Evolutionary conservation across 495 filamentous ascomycete species (phyloP).

Genomic region (Talaromyces wortmannii): DNA sequence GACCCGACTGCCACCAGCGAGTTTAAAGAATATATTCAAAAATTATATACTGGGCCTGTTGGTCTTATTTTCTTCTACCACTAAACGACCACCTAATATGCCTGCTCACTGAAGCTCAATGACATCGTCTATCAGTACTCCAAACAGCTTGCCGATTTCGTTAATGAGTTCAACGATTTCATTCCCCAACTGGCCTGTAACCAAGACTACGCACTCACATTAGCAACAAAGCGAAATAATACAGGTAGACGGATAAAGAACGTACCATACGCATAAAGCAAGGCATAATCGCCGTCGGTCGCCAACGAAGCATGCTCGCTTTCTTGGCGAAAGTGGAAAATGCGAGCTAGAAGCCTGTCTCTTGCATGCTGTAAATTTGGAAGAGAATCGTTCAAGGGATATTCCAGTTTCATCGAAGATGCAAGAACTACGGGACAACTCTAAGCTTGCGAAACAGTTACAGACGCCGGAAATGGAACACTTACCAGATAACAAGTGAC

Average conservation of each 20-base stretch:
- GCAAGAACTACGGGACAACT: slow-evolving; percentile 58
- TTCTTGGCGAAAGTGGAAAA: slow-evolving; percentile 75
- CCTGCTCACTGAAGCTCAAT: slow-evolving; percentile 52
- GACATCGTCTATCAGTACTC: slow-evolving; percentile 66
- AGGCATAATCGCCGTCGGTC: slow-evolving; percentile 61
- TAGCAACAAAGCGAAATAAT: neutral
- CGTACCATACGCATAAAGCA: slow-evolving; percentile 69
- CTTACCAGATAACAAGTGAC: slow-evolving; percentile 80
- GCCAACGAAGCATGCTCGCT: slow-evolving; percentile 44
- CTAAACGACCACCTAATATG: too few species aligned
- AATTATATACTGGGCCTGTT: too few species aligned
- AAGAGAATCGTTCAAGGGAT: slow-evolving; percentile 79
- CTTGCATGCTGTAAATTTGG: slow-evolving; percentile 74
- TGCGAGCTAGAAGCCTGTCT: slow-evolving; percentile 81
- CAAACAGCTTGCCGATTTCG: slow-evolving; percentile 56
- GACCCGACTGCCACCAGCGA: too few species aligned
- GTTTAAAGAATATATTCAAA: too few species aligned
- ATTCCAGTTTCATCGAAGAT: slow-evolving; percentile 86
- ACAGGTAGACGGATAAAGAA: slow-evolving; percentile 5
- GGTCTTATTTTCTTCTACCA: too few species aligned
- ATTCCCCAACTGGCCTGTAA: slow-evolving; percentile 44
- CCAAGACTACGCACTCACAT: slow-evolving; percentile 28
- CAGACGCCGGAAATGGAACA: neutral
- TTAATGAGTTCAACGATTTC: slow-evolving; percentile 43
- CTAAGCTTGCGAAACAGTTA: slow-evolving; percentile 10